Evolutionary conservation across 768 basidiomycete genomes (phyloP).

Genomic region (button mushroom (Agaricus bisporus)): DNA sequence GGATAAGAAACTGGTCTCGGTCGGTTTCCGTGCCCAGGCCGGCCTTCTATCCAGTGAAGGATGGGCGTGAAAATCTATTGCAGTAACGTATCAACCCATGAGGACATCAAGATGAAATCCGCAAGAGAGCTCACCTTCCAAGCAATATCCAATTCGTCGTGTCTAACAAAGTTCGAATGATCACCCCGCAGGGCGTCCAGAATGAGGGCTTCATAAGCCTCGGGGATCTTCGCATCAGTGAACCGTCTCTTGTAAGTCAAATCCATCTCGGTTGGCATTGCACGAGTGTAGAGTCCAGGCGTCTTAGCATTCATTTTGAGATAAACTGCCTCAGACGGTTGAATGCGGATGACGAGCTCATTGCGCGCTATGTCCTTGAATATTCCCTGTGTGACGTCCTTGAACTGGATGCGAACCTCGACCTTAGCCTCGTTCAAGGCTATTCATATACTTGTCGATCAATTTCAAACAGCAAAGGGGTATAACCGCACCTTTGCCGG

Average conservation of each 20-base stretch:
- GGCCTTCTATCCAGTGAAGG: slow-evolving; percentile 92
- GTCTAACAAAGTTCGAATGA: slow-evolving; percentile 97
- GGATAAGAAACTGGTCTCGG: slow-evolving; percentile 78
- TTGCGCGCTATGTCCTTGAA: slow-evolving; percentile 96
- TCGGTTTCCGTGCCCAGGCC: slow-evolving; percentile 36
- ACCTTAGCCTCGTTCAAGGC: slow-evolving; percentile 98
- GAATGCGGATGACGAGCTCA: slow-evolving; percentile 96
- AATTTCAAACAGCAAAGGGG: not conserved
- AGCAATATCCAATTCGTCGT: slow-evolving; percentile 95
- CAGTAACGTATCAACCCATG: slow-evolving; percentile 1
- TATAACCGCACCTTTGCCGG: slow-evolving; percentile 74
- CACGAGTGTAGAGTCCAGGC: slow-evolving; percentile 85
- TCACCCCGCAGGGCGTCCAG: slow-evolving; percentile 96
- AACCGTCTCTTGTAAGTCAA: slow-evolving; percentile 96
- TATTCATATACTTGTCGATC: slow-evolving; percentile 24
- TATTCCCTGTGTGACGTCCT: slow-evolving; percentile 94
- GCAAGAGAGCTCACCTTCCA: slow-evolving; percentile 74
- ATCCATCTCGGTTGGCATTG: slow-evolving; percentile 96
- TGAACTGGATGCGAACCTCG: slow-evolving; percentile 96
- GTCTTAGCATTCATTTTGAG: slow-evolving; percentile 95
- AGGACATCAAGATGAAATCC: not conserved
- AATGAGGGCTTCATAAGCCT: slow-evolving; percentile 94
- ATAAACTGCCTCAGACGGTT: slow-evolving; percentile 94
- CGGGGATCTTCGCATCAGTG: slow-evolving; percentile 85
- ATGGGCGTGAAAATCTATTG: slow-evolving; percentile 87